Percentiles rank a stretch among this genome's conserved stretches.
phyloP scores from a whole-genome alignment of 73 alveolate genomes.

The Paramecium pentaurelia region DNA sequence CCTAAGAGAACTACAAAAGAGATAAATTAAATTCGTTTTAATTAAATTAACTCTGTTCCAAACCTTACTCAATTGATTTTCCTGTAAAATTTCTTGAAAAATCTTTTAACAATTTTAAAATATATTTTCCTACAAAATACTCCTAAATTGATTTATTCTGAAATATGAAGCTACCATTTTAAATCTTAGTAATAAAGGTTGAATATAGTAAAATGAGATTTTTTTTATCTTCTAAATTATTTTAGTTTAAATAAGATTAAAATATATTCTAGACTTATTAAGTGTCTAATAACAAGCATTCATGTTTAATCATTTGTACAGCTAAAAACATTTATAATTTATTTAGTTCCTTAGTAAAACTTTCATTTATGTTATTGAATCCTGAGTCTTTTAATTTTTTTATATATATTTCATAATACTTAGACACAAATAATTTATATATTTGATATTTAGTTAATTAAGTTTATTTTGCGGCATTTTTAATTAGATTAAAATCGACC shows the following conservation, averaged over 20 bases:
- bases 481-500: not conserved
- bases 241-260: not conserved
- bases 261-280: too few species aligned
- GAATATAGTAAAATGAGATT: not conserved
- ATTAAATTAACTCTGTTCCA: not conserved
- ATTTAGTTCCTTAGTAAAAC: not conserved
- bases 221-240: not conserved
- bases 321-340: not conserved
- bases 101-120: not conserved
- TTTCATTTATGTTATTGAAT: not conserved
- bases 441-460: not conserved
- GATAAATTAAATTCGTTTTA: not conserved
- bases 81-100: not conserved
- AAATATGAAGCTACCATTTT: not conserved
- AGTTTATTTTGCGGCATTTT: not conserved
- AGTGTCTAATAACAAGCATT: not conserved
- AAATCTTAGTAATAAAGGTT: not conserved
- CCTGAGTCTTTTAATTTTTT: not conserved
- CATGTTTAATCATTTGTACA: not conserved
- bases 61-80: not conserved
- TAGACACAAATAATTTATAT: not conserved
- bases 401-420: not conserved
- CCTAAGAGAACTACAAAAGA: not conserved
- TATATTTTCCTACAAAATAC: not conserved
- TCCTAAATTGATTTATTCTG: not conserved